A percentile compares a stretch with the other conserved stretches of the same genome.
Conservation (phyloP, 192 early-diverging fungal species). For the Endogone sp. region DNA sequence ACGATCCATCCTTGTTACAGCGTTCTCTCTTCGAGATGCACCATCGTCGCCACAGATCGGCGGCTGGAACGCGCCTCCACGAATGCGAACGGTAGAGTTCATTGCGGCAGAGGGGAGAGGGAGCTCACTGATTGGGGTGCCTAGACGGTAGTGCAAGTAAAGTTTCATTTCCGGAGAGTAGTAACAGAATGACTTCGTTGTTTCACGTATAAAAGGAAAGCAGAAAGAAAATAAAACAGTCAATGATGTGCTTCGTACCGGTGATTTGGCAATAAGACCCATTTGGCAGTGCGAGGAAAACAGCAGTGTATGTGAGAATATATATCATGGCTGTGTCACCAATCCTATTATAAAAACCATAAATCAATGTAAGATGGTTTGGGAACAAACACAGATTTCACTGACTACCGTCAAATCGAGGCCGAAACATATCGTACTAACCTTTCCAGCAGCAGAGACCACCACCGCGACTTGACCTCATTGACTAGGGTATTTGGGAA, state of each 20-base stretch:
- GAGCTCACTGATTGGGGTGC: neutral
- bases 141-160: no score
- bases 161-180: neutral
- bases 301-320: neutral
- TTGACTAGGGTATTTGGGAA: conserved; percentile 3
- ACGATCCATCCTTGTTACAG: no score
- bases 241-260: neutral
- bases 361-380: neutral
- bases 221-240: neutral
- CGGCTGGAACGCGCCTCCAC: neutral
- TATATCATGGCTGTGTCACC: neutral
- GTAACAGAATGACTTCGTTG: no score
- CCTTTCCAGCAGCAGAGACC: neutral
- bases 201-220: no score
- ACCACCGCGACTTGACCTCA: neutral
- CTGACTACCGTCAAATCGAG: no score
- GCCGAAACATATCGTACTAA: no score
- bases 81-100: neutral
- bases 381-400: no score
- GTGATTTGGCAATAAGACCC: neutral
- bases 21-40: neutral
- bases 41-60: neutral
- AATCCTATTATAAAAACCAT: neutral
- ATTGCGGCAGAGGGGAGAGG: neutral
- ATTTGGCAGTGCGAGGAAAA: neutral